Evolutionary conservation across 2,329 filamentous ascomycete species (phyloP).

Genomic region (Mollisia scopiformis): DNA sequence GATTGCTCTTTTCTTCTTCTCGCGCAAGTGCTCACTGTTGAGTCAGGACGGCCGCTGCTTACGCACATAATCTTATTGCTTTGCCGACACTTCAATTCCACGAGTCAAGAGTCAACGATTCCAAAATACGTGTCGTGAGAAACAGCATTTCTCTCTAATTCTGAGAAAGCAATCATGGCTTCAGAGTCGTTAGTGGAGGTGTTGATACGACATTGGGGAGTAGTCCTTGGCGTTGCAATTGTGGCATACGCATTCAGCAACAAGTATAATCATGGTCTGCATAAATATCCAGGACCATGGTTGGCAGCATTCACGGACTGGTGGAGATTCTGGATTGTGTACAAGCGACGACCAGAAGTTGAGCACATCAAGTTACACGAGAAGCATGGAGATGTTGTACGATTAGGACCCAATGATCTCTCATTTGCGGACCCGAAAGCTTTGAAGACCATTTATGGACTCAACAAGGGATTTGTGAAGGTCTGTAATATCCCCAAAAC

Average conservation of each 20-base stretch:
- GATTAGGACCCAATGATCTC: constrained; percentile 73
- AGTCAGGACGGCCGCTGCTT: neutral
- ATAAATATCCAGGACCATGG: constrained; percentile 73
- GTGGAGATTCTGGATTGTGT: constrained; percentile 76
- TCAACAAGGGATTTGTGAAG: constrained; percentile 82
- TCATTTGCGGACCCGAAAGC: constrained; percentile 76
- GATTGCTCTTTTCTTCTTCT: neutral
- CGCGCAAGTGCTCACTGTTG: neutral
- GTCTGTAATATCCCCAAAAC: constrained; percentile 43
- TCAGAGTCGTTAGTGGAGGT: constrained; percentile 21
- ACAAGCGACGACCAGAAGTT: constrained; percentile 63
- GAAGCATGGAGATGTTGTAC: constrained; percentile 73
- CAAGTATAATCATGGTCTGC: constrained; percentile 59
- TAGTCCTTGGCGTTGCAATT: constrained; percentile 38
- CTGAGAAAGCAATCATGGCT: constrained; percentile 20
- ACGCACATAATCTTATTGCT: neutral
- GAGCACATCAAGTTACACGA: constrained; percentile 71
- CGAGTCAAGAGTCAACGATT: too few species aligned
- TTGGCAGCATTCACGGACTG: constrained; percentile 70
- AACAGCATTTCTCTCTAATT: neutral
- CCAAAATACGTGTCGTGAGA: too few species aligned
- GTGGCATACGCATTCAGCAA: constrained; percentile 50
- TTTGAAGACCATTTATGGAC: constrained; percentile 75
- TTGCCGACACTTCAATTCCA: neutral
- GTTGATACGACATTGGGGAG: constrained; percentile 45